These are phyloP conservation scores for Achaetomium macrosporum DNA, from an alignment of 2,329 filamentous ascomycete genomes.

Conservation along the genomic window DNA sequence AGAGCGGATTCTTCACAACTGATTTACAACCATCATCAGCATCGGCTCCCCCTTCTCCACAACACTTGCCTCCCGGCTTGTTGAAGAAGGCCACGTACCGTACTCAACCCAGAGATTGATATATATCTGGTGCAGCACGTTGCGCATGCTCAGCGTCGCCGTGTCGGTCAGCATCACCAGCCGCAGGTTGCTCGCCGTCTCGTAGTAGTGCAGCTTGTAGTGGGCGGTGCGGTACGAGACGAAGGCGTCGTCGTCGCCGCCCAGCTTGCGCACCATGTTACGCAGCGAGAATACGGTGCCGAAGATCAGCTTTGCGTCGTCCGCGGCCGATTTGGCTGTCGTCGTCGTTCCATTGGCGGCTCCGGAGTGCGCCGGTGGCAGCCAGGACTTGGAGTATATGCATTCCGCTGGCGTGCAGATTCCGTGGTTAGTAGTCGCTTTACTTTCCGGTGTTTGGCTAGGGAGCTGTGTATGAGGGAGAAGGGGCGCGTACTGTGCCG, in stretches of 20 bases:
- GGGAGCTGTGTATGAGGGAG: background rate
- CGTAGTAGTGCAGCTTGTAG: conserved; percentile 99
- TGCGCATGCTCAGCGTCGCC: conserved; percentile 80
- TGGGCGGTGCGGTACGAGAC: conserved; percentile 88
- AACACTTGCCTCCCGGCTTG: no score
- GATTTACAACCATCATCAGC: background rate
- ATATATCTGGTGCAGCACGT: conserved; percentile 95
- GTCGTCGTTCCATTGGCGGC: background rate
- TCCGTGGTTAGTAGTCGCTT: background rate
- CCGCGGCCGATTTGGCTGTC: conserved; percentile 55
- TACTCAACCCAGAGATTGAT: conserved; percentile 98
- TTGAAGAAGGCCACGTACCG: conserved; percentile 43
- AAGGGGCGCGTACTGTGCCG: conserved; percentile 70
- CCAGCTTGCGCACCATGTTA: conserved; percentile 94
- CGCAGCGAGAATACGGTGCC: conserved; percentile 93
- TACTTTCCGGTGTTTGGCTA: background rate
- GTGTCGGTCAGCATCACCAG: conserved; percentile 96
- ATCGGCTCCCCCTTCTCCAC: no score
- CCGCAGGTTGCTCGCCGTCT: conserved; percentile 91
- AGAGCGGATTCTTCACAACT: conserved; percentile 67
- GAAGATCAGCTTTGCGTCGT: conserved; percentile 96
- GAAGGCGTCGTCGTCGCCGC: conserved; percentile 90
- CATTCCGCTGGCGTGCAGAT: conserved; percentile 67
- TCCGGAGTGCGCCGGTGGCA: conserved; percentile 26
- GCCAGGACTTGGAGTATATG: conserved; percentile 90